Evolutionary conservation across 306 rosid genomes (phyloP).

Genomic region (Quercus variabilis): DNA sequence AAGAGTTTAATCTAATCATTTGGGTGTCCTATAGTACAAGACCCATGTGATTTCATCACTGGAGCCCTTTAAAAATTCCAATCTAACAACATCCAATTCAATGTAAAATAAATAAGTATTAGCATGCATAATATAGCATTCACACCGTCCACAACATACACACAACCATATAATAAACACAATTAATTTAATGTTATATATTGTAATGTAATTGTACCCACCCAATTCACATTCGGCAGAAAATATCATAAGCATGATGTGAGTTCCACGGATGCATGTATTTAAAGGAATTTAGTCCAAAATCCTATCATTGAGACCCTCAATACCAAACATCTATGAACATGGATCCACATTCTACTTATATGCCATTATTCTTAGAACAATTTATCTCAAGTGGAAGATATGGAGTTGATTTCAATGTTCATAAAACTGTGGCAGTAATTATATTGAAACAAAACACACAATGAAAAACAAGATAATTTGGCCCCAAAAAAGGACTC

Average conservation of each 20-base stretch:
- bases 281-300: conserved; percentile 38
- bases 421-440: not conserved
- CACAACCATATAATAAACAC: conserved; percentile 17
- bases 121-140: conserved; percentile 42
- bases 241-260: conserved; percentile 16
- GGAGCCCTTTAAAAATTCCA: conserved; percentile 26
- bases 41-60: conserved; percentile 74
- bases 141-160: conserved; percentile 21
- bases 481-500: not conserved
- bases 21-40: conserved; percentile 41
- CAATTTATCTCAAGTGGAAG: not conserved
- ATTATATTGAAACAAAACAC: not conserved
- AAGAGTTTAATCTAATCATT: conserved; percentile 38
- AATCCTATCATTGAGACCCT: conserved; percentile 26
- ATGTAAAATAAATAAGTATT: conserved; percentile 36
- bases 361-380: not conserved
- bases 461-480: conserved; percentile 3
- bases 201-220: conserved; percentile 17
- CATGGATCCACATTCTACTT: conserved; percentile 1
- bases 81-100: conserved; percentile 38
- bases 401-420: not conserved
- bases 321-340: conserved; percentile 5
- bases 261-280: conserved; percentile 29
- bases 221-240: conserved; percentile 36
- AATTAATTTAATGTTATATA: conserved; percentile 25